Conservation (phyloP, 768 basidiomycete species). For the Tricholoma furcatifolium region DNA sequence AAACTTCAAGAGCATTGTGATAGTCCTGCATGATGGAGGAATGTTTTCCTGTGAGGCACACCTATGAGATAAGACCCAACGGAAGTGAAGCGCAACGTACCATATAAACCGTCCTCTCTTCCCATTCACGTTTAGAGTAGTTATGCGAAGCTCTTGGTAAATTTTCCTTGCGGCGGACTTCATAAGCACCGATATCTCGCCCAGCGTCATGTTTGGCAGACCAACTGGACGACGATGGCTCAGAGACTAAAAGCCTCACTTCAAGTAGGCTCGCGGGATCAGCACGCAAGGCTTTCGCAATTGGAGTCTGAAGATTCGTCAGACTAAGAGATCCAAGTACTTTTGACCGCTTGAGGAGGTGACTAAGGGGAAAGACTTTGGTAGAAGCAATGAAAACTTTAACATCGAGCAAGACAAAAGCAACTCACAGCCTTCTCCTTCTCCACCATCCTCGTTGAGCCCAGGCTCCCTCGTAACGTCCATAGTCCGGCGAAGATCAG, state of each 20-base stretch:
- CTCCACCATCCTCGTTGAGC: conserved; percentile 9
- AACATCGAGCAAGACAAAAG: neutral
- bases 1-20: conserved; percentile 51
- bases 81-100: conserved; percentile 37
- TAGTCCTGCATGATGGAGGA: conserved; percentile 50
- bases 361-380: conserved; percentile 60
- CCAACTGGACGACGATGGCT: conserved; percentile 38
- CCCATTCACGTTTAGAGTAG: conserved; percentile 51
- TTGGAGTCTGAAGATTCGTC: conserved; percentile 38
- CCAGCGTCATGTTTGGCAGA: conserved; percentile 8
- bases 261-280: conserved; percentile 49
- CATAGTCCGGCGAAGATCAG: conserved; percentile 49
- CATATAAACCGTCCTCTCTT: conserved; percentile 62
- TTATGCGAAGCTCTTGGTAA: conserved; percentile 19
- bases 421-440: conserved; percentile 44
- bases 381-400: conserved; percentile 17
- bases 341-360: conserved; percentile 44
- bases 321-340: conserved; percentile 27
- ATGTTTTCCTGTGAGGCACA: conserved; percentile 60
- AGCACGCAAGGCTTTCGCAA: conserved; percentile 61
- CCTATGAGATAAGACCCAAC: neutral
- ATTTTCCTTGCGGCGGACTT: conserved; percentile 54
- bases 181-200: conserved; percentile 53
- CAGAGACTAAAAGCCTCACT: conserved; percentile 56
- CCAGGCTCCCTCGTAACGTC: conserved; percentile 30